Evolutionary conservation across 176 grass and related monocot species (phyloP), one percentile per base, ranked within the genome.

Genomic region (Musa schizocarpa): DNA sequence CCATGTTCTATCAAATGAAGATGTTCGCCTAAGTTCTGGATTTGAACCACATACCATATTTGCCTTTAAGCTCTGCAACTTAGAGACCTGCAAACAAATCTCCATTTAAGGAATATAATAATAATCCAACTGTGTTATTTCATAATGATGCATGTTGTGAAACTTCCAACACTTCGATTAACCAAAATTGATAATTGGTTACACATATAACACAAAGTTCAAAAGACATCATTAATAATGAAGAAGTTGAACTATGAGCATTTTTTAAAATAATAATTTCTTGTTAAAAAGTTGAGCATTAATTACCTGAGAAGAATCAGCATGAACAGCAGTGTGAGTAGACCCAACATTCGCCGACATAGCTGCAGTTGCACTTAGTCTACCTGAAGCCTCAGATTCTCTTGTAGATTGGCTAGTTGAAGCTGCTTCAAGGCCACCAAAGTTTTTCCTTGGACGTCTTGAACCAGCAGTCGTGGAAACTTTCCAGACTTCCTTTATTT

Each of bases 41-140:
- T 89, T 84, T 14, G 95, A 99, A 76, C 91, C 91, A 9, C 86
- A 99, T n/a, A 94, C 86, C 82, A 94, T 93, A 87, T 99, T 99
- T 78, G 90, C 88, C 79, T 99, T 99, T 73, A 93, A 81, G 62
- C 84, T 92, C 74, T 99, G 95, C 79, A 92, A 87, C 78, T 99
- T 99, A 1, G 95, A 89, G 72, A 89, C 82, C 95, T 99, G 86
- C 58, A 81, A 76, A 22, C n/a, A 81, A 69, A 82, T 61, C 26
- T 80, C 66, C 63, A 49, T 29, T 80, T 71, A 34, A 77, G 34
- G 19, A 63, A 65, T 63, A 63, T 26, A 29, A 63, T 76, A 48
- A 20, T 54, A 24, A 19, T 54, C 12, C 29, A 56, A 34, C 13
- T 54, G 0, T 48, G 9, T 8, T 13, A n/a, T 56, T 16, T 69